Base-by-base conservation (phyloP, 2,329 filamentous ascomycete species). In the Trichoderma asperellum region DNA sequence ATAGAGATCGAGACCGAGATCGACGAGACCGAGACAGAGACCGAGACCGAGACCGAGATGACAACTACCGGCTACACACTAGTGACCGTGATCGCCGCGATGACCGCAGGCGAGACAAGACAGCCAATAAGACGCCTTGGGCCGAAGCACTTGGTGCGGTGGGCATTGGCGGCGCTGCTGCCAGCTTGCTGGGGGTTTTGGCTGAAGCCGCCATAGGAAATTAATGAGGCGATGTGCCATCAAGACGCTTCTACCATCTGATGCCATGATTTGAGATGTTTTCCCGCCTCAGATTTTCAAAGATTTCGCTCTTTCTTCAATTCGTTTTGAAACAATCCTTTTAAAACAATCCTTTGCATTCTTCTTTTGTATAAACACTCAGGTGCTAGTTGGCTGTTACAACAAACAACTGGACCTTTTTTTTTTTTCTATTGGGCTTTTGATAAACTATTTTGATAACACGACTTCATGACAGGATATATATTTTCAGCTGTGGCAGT, bases 111-210 rank as follows among this genome's bases (percentile, higher is more conserved):
- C 79, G 83, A 2, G 79, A 81, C 6, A 79, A 79, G 2, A 68
- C 75, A 0, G 76, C 76, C n/a, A 82, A 77, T 73, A 84, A 81
- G 75, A 84, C 82, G 73, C 80, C 79, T 14, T 84, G 84, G 77
- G 84, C 84, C 59, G 86, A 88, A 71, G 84, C 86, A 18, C 80
- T 89, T 4, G 83, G 84, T 2, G 86, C 85, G 0, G 88, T 87
- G 5, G 85, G 88, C 1, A 85, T 90, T 35, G 88, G 88, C 4
- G 86, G 88, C 11, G 87, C 87, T 0, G 87, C 88, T 0, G 87
- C 84, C 2, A 88, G 86, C 65, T 76, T 90, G 70, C 74, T 89
- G 57, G 85, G 84, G 66, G 86, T 89, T 1, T 77, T 90, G 37
- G 83, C 85, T 4, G 87, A 90, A 75, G 87, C 87, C 32, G 87